Evolutionary conservation across 441 rosid genomes (phyloP), one percentile per base, ranked within the genome.

Genomic region (Pelargonium fulgidum): DNA sequence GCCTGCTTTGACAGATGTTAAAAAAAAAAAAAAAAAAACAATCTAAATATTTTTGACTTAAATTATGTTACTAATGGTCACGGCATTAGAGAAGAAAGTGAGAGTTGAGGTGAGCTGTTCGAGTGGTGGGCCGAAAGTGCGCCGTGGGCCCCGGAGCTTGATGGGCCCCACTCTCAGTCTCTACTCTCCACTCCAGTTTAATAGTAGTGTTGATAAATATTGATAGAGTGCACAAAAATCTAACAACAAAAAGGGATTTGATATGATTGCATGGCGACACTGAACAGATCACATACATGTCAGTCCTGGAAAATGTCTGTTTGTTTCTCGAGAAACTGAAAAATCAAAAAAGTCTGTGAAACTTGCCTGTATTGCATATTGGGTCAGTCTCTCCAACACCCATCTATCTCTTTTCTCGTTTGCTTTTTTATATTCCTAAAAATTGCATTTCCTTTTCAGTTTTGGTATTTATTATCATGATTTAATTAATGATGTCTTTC

Each of bases 301-400:
- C 36, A 29, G 36, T 29, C 36, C 36, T 29, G 36, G 52, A 47
- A 47, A 47, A 20, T 66, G 61, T 72, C 67, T 19, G 73, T 72
- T 52, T 59, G 72, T 68, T 78, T 78, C 74, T 66, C 22, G 65
- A 62, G 80, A 81, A 81, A 1, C 70, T 58, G 67, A 69, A 1
- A 11, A 3, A 47, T 47, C n/a, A 52, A 59, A 29, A 29, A 29
- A 29, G 36, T 29, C 36, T 29, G 36, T 29, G 36, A 29, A 29
- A 29, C 36, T 29, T 29, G 36, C 36, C 36, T 29, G 36, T 29
- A 29, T 29, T 3, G 36, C 36, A 3, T 3, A 3, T 29, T 26
- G 48, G 48, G 70, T 71, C 50, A 65, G 72, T 17, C 68, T 50
- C 59, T 47, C 70, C 75, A 41, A 70, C 10, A 26, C 39, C 29